Conservation (phyloP, 78 protist species). For the Goniomonas avonlea region DNA sequence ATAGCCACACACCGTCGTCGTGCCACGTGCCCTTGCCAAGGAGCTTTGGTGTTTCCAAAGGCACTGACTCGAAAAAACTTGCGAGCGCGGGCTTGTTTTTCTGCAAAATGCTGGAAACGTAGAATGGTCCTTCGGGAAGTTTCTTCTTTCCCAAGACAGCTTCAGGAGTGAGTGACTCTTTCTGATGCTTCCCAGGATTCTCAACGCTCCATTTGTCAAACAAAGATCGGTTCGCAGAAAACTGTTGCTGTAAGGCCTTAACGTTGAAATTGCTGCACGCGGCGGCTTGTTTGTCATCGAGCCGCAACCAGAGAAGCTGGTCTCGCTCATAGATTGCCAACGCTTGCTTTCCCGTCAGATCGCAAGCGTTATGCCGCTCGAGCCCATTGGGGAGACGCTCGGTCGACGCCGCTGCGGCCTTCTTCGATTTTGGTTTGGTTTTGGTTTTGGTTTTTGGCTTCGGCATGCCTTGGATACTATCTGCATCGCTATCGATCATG, state of each 20-base stretch:
- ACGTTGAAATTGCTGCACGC: not conserved
- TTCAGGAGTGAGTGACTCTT: not conserved
- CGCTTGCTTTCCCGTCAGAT: too few species aligned
- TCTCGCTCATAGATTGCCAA: too few species aligned
- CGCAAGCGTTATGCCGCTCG: too few species aligned
- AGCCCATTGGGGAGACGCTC: too few species aligned
- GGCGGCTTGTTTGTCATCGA: not conserved
- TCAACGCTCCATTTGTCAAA: not conserved
- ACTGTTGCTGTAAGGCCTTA: not conserved
- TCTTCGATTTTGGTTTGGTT: too few species aligned
- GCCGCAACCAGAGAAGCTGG: not conserved
- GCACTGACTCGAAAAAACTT: not conserved
- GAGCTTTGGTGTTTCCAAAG: not conserved
- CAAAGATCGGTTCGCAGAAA: not conserved
- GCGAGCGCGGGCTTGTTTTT: not conserved
- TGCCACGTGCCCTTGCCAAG: not conserved
- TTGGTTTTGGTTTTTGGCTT: too few species aligned
- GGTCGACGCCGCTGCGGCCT: too few species aligned
- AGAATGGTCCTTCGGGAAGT: not conserved
- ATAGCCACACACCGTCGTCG: slow-evolving; percentile 17
- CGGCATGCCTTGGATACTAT: too few species aligned
- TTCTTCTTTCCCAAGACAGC: not conserved
- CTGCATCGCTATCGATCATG: too few species aligned
- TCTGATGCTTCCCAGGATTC: not conserved
- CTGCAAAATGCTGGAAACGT: not conserved